These are phyloP conservation scores for Protomyces inundatus DNA, from an alignment of 1,139 yeast species.

Conservation along the genomic window DNA sequence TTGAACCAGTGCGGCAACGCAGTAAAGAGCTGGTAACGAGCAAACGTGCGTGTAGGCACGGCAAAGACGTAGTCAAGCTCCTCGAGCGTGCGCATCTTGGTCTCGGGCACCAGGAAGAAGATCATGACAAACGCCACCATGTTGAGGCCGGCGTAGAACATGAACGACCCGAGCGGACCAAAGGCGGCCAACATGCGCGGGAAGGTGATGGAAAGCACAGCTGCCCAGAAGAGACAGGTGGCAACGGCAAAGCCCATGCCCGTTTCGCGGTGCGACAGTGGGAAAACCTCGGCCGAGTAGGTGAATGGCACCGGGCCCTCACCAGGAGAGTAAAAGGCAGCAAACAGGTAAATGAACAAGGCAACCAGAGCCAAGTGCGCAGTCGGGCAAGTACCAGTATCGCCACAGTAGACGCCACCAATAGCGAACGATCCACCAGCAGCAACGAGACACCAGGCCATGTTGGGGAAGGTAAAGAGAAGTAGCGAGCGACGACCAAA, in stretches of 20 bases:
- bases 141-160: constrained; percentile 87
- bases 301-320: constrained; percentile 92
- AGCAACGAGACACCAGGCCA: constrained; percentile 60
- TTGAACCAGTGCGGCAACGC: constrained; percentile 36
- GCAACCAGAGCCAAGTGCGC: constrained; percentile 64
- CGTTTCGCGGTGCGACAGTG: constrained; percentile 73
- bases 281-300: constrained; percentile 82
- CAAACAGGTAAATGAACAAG: constrained; percentile 66
- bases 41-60: constrained; percentile 39
- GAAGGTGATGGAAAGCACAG: constrained; percentile 76
- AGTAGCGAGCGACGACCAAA: constrained; percentile 71
- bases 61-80: constrained; percentile 50
- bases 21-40: constrained; percentile 38
- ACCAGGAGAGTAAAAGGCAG: constrained; percentile 73
- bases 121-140: constrained; percentile 52
- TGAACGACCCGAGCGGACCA: constrained; percentile 78
- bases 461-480: constrained; percentile 67
- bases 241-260: constrained; percentile 85
- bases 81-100: constrained; percentile 55
- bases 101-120: constrained; percentile 56
- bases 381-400: constrained; percentile 32
- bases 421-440: constrained; percentile 77
- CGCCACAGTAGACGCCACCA: constrained; percentile 37
- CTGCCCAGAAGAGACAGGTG: constrained; percentile 81
- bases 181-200: constrained; percentile 63